Conservation (phyloP, 768 basidiomycete species). For the Favolaschia claudopus region DNA sequence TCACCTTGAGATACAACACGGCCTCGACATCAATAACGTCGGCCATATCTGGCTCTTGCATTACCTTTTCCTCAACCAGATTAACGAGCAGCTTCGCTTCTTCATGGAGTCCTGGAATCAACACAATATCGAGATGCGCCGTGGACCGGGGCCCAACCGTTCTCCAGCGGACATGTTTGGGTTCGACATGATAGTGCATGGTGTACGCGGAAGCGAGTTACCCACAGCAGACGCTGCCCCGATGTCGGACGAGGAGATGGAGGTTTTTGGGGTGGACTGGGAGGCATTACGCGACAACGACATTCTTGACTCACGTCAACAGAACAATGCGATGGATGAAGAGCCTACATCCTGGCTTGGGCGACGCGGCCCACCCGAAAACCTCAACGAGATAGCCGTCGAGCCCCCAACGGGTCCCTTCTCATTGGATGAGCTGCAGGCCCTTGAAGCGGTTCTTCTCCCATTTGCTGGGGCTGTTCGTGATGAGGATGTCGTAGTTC, state of each 20-base stretch:
- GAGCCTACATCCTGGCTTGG: slow-evolving; percentile 19
- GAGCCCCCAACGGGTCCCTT: slow-evolving; percentile 6
- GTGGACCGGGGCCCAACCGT: slow-evolving; percentile 20
- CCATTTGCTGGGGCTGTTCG: not conserved
- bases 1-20: slow-evolving; percentile 37
- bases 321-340: slow-evolving; percentile 10
- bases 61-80: slow-evolving; percentile 41
- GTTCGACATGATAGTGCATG: slow-evolving; percentile 41
- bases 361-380: slow-evolving; percentile 1
- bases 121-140: slow-evolving; percentile 34
- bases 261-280: slow-evolving; percentile 25
- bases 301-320: slow-evolving; percentile 4
- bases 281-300: slow-evolving; percentile 13
- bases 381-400: slow-evolving; percentile 13
- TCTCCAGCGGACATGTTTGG: slow-evolving; percentile 39
- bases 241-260: slow-evolving; percentile 8
- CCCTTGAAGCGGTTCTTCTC: not conserved
- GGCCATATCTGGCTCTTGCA: slow-evolving; percentile 51
- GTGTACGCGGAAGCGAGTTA: slow-evolving; percentile 36
- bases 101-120: slow-evolving; percentile 46
- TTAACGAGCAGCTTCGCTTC: slow-evolving; percentile 38
- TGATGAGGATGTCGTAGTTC: not conserved
- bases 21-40: slow-evolving; percentile 35
- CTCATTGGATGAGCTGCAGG: not conserved
- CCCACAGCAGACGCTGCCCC: not conserved